Percentiles rank a stretch among this genome's conserved stretches.
These are phyloP conservation scores for Boletus tomentosulus DNA, from an alignment of 768 basidiomycete species.

Conservation along the genomic window DNA sequence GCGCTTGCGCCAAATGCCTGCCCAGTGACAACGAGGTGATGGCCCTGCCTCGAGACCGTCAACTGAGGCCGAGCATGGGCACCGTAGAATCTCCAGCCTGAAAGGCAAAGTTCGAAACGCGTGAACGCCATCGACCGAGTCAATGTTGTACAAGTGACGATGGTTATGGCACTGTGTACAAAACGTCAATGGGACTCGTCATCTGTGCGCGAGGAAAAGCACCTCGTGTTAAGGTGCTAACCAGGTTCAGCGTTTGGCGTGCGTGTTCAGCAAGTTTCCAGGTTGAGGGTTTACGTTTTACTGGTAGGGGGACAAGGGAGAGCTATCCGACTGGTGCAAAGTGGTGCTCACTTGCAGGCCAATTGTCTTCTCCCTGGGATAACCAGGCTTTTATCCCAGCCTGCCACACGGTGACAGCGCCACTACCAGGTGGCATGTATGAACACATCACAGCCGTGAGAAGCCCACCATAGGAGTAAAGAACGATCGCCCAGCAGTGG, in stretches of 20 bases:
- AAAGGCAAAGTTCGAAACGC: conserved; percentile 22
- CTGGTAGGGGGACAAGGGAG: neutral
- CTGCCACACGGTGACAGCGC: conserved; percentile 26
- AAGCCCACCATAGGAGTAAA: conserved; percentile 16
- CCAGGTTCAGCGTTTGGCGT: neutral
- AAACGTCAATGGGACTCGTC: conserved; percentile 3
- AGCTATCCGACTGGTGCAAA: conserved; percentile 4
- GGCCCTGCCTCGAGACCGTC: conserved; percentile 17
- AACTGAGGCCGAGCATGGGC: conserved; percentile 20
- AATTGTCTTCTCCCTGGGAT: neutral
- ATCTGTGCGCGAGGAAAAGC: neutral
- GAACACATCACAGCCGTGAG: conserved; percentile 22
- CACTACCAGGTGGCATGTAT: conserved; percentile 25
- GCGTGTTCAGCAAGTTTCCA: neutral
- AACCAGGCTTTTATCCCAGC: conserved; percentile 16
- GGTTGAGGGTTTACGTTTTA: neutral
- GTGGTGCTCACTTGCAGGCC: conserved; percentile 10
- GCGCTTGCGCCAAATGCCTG: no score
- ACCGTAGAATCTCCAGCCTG: conserved; percentile 21
- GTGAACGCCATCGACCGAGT: conserved; percentile 16
- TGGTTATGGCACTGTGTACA: neutral
- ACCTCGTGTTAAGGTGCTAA: neutral
- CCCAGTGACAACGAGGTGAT: conserved; percentile 21
- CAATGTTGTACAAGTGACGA: neutral
- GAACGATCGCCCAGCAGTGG: conserved; percentile 1